Conservation (phyloP, 1,139 yeast genomes). For the Saccharomyces hybrid region DNA sequence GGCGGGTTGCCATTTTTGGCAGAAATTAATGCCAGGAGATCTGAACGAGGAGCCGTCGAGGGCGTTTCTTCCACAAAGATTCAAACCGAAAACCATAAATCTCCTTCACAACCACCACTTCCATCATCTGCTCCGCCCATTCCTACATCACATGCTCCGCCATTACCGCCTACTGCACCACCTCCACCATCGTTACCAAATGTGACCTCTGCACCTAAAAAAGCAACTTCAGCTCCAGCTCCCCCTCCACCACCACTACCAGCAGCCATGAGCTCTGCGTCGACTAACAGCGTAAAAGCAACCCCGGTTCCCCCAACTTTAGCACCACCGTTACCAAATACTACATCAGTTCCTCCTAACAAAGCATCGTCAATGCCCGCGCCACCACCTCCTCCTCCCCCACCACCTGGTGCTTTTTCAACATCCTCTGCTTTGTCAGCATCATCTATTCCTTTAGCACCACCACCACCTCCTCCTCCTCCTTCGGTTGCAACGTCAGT, state of each 20-base stretch:
- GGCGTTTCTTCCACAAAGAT: background rate
- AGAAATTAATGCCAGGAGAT: constrained; percentile 22
- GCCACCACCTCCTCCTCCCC: constrained; percentile 8
- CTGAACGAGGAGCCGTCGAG: constrained; percentile 14
- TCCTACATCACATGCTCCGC: background rate
- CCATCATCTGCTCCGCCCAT: constrained; percentile 2
- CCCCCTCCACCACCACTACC: constrained; percentile 17
- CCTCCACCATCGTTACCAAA: background rate
- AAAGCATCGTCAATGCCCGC: constrained; percentile 10
- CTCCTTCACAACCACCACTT: background rate
- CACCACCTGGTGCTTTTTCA: constrained; percentile 7
- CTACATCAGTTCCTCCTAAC: constrained; percentile 19
- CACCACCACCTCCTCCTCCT: constrained; percentile 10
- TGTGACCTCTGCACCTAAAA: background rate
- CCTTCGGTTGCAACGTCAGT: constrained; percentile 17
- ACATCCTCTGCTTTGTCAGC: constrained; percentile 19
- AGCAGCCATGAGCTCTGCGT: constrained; percentile 8
- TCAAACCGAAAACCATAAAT: background rate
- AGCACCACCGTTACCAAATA: background rate
- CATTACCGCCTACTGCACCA: background rate
- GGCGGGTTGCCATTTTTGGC: constrained; percentile 21
- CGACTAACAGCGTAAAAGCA: constrained; percentile 1
- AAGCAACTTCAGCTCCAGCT: background rate
- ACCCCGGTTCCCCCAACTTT: background rate
- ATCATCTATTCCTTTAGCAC: constrained; percentile 22